Base-by-base conservation (phyloP, 2,329 filamentous ascomycete genomes). In the Botrytis medusae region DNA sequence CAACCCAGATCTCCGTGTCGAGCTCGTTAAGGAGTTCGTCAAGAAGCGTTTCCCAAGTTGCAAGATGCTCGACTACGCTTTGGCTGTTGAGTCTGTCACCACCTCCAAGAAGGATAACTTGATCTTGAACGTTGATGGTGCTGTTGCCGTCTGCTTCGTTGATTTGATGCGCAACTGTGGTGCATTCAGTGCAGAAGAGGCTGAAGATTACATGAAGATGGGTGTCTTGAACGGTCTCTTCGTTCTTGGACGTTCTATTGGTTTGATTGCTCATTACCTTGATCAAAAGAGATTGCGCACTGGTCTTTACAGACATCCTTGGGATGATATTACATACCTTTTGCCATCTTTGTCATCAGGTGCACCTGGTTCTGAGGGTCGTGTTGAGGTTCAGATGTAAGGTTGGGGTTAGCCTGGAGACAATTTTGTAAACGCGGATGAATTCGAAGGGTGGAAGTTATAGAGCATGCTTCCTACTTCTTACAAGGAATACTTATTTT, bases 31-130 rank as follows among this genome's bases (percentile, higher is more conserved):
- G 90, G 95, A 99, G 86, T 99, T 96, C 84, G 96, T 97, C 82
- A 89, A 95, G 86, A 93, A 95, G 88, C 94, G 96, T 87, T 99
- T 99, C 92, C 94, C 96, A 80, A 95, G 87, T 87, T 94, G 93
- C 89, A 98, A 98, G 90, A 91, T 98, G 83, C 94, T 99, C 83
- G 96, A 99, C 87, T 99, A 98, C 84, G 96, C 96, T 78, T 90
- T 99, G 82, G 96, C 96, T 64, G 96, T 99, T 79, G 96, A 99
- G 90, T 93, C 93, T 18, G 96, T 99, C 77, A 99, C 96, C 72
- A 99, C 96, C 69, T 98, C 94, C 78, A 99, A 99, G 93, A 99
- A 99, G 90, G 96, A 99, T 87, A 99, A 98, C 89, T 90, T 99
- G 79, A 99, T 99, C 81, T 91, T 99, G 81, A 99, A 99, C 88